Evolutionary conservation across 768 basidiomycete species (phyloP).

Genomic region (Suillus subalutaceus): DNA sequence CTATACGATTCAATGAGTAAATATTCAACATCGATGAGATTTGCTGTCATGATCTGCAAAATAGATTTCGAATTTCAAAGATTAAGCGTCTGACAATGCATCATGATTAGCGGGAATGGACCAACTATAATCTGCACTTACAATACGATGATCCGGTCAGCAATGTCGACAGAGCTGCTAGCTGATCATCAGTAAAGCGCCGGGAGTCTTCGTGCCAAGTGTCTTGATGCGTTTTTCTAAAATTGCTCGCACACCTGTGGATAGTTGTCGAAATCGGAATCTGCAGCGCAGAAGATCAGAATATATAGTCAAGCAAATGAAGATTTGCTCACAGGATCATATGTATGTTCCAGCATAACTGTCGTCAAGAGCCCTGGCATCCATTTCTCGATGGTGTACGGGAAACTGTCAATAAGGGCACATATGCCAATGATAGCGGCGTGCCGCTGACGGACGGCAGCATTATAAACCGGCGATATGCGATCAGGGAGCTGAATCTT

Average conservation of each 20-base stretch:
- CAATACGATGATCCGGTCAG: constrained; percentile 86
- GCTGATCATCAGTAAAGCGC: constrained; percentile 84
- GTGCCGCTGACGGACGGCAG: constrained; percentile 77
- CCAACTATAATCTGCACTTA: constrained; percentile 35
- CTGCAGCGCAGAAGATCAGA: constrained; percentile 34
- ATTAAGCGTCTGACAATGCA: constrained; percentile 11
- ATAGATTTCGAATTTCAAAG: constrained; percentile 4
- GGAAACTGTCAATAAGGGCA: constrained; percentile 90
- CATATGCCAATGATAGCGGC: constrained; percentile 89
- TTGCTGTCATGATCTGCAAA: constrained; percentile 2
- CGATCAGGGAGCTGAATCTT: constrained; percentile 67
- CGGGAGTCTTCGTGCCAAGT: constrained; percentile 91
- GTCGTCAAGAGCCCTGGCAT: constrained; percentile 83
- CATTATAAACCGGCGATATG: constrained; percentile 65
- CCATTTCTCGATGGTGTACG: constrained; percentile 92
- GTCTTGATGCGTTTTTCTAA: constrained; percentile 84
- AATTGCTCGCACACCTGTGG: constrained; percentile 76
- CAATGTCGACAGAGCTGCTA: constrained; percentile 79
- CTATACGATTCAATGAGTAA: not conserved
- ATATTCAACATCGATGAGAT: not conserved
- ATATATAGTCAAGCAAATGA: constrained; percentile 9
- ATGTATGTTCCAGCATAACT: constrained; percentile 79
- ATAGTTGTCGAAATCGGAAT: constrained; percentile 87
- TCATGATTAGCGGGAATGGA: constrained; percentile 20
- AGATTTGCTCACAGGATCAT: constrained; percentile 65